These are phyloP conservation scores for Acanthamoeba sp. DNA, from an alignment of 208 protist species.

Conservation along the genomic window DNA sequence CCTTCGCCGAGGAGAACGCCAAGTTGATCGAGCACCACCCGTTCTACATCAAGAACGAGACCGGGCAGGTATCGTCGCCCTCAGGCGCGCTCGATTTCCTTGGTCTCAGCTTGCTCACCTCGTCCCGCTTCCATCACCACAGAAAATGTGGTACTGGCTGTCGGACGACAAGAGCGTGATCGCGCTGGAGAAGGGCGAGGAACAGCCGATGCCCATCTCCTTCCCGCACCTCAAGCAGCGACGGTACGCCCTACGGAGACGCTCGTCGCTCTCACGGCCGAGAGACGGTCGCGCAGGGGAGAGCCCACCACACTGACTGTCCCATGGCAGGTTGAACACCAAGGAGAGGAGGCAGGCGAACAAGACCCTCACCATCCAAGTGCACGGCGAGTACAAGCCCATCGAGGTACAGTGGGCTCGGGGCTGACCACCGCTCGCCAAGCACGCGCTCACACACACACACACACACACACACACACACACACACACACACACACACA, in stretches of 20 bases:
- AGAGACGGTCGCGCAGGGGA: no score
- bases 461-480: no score
- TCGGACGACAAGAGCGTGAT: slow-evolving; percentile 46
- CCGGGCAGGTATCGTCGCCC: background rate
- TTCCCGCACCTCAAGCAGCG: slow-evolving; percentile 56
- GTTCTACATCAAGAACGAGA: slow-evolving; percentile 72
- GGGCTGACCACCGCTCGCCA: no score
- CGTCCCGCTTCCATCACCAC: background rate
- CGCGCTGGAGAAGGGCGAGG: slow-evolving; percentile 1
- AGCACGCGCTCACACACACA: no score
- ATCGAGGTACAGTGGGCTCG: no score
- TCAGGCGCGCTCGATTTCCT: background rate
- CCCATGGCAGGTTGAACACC: background rate
- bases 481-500: background rate
- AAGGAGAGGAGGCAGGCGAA: slow-evolving; percentile 4
- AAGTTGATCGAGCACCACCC: slow-evolving; percentile 53
- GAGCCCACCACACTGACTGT: background rate
- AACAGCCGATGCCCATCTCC: slow-evolving; percentile 48
- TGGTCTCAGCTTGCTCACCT: background rate
- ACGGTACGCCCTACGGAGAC: background rate
- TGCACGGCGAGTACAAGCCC: slow-evolving; percentile 65
- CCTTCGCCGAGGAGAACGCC: slow-evolving; percentile 44
- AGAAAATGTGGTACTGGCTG: slow-evolving; percentile 71
- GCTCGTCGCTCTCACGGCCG: no score
- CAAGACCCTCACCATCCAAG: slow-evolving; percentile 55